phyloP scores from a whole-genome alignment of 495 filamentous ascomycete genomes.

The Aspergillus bertholletiae region DNA sequence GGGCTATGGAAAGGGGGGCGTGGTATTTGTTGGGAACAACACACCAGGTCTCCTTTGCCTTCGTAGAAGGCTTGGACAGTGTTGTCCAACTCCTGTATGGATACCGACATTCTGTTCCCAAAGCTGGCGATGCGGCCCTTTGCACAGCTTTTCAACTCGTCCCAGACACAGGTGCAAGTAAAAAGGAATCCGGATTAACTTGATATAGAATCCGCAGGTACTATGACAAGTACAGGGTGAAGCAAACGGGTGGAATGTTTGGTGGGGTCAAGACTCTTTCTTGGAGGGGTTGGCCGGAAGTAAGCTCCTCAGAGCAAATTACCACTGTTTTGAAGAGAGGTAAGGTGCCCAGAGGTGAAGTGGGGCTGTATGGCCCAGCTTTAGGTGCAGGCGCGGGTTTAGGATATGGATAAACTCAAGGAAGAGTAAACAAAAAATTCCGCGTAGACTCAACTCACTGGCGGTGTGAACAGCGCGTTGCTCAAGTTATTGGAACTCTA shows the following conservation, averaged over 20 bases:
- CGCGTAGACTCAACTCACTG: slow-evolving; percentile 17
- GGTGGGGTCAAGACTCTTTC: slow-evolving; percentile 28
- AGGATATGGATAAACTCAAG: slow-evolving; percentile 4
- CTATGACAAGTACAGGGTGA: slow-evolving; percentile 7
- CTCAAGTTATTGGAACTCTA: slow-evolving; percentile 15
- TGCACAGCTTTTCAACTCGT: slow-evolving; percentile 20
- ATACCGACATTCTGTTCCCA: slow-evolving; percentile 56
- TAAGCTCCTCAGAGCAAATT: slow-evolving; percentile 11
- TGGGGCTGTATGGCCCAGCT: slow-evolving; percentile 5
- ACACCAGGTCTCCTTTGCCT: slow-evolving; percentile 85
- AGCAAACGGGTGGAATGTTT: slow-evolving; percentile 18
- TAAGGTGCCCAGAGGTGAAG: slow-evolving; percentile 7
- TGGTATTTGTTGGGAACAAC: slow-evolving; percentile 33
- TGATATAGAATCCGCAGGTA: slow-evolving; percentile 4
- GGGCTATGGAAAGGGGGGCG: not conserved
- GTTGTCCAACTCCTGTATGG: slow-evolving; percentile 89
- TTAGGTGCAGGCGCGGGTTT: slow-evolving; percentile 4
- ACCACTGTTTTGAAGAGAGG: slow-evolving; percentile 4
- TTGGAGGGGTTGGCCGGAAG: slow-evolving; percentile 26
- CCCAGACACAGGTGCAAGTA: slow-evolving; percentile 6
- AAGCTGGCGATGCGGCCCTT: slow-evolving; percentile 30
- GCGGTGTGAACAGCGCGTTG: slow-evolving; percentile 30
- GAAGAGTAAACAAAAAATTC: slow-evolving; percentile 4
- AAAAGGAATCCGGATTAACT: not conserved
- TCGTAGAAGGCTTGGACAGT: slow-evolving; percentile 97